Conservation (phyloP, 2,329 filamentous ascomycete species). For the Pseudohalonectria lignicola region DNA sequence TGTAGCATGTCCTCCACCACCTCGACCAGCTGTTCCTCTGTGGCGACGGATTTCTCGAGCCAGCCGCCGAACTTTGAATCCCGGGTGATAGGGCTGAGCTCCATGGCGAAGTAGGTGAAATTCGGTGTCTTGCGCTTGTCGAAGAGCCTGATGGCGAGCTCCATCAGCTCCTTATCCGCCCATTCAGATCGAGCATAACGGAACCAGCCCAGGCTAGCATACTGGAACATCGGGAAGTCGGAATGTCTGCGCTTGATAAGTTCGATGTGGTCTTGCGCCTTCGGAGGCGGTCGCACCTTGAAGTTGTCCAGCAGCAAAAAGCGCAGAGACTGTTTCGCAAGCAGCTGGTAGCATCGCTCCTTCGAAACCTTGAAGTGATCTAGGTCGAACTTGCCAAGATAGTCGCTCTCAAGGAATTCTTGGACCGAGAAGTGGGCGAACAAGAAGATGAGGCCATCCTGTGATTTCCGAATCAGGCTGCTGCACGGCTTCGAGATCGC, state of each 20-base stretch:
- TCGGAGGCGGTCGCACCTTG: background rate
- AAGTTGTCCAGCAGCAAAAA: background rate
- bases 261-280: background rate
- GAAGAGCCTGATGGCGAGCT: background rate
- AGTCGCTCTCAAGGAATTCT: background rate
- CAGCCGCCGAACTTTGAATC: background rate
- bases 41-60: background rate
- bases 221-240: background rate
- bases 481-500: background rate
- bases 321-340: background rate
- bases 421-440: background rate
- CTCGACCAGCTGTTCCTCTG: background rate
- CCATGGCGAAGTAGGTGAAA: background rate
- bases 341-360: background rate
- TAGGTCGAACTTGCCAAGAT: background rate
- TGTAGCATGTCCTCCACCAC: background rate
- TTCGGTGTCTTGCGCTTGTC: background rate
- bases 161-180: background rate
- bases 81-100: background rate
- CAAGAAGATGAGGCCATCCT: background rate
- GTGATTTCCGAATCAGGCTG: background rate
- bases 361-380: background rate
- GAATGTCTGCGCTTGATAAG: background rate
- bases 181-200: background rate
- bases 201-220: background rate